A percentile compares a stretch with the other conserved stretches of the same genome.
Conservation (phyloP, 2,329 filamentous ascomycete genomes). For the Talaromyces verruculosus region DNA sequence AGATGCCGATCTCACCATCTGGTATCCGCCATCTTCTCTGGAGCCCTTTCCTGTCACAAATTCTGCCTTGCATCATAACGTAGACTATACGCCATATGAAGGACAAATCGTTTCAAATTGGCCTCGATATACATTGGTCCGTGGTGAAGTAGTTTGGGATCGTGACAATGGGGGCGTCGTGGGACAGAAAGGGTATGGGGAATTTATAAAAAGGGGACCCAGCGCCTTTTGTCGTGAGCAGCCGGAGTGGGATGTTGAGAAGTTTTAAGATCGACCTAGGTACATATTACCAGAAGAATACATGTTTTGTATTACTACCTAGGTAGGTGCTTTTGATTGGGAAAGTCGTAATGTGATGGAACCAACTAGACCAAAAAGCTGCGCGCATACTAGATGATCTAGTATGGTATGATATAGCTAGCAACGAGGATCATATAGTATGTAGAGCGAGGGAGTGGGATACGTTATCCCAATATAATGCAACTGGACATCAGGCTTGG, state of each 20-base stretch:
- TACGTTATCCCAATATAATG: background rate
- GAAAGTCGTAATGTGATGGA: background rate
- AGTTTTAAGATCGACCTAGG: background rate
- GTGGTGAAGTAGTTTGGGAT: constrained; percentile 36
- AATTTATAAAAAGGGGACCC: constrained; percentile 14
- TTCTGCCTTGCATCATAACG: constrained; percentile 36
- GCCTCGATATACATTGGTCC: constrained; percentile 37
- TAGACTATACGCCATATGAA: constrained; percentile 41
- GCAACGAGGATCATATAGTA: no score
- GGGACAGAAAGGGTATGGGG: constrained; percentile 16
- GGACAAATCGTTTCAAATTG: constrained; percentile 35
- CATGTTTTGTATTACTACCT: background rate
- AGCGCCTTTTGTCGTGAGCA: constrained; percentile 4
- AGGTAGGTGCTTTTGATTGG: background rate
- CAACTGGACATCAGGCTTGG: background rate
- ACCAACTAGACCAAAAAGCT: no score
- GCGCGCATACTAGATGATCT: no score
- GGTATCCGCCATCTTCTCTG: constrained; percentile 35
- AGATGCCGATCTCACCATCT: constrained; percentile 48
- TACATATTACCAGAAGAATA: background rate
- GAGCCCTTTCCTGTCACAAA: constrained; percentile 36
- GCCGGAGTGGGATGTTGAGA: constrained; percentile 1
- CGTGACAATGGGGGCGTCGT: constrained; percentile 27
- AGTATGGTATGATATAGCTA: no score
- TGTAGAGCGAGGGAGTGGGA: no score